Base-by-base conservation (phyloP, 2,329 filamentous ascomycete species). In the Talaromyces sp. region DNA sequence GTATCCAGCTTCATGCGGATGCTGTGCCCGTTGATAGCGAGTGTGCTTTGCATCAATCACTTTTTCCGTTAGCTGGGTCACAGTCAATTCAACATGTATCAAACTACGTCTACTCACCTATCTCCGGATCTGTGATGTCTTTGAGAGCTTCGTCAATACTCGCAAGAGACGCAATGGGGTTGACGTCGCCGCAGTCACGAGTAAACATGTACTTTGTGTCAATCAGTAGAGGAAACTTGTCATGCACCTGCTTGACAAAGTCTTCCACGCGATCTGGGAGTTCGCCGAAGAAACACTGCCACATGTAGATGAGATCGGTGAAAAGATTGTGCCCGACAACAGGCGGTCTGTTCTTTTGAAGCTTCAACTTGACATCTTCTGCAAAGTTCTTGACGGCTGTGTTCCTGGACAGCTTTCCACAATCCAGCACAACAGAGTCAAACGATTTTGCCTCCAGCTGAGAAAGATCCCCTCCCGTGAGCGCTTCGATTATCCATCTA, bases 181-280 rank as follows among this genome's bases (percentile, higher is more conserved):
- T 83, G 60, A 83, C 68, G 70, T 70, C 82, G 72, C 63, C 80
- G 62, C 79, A 83, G 50, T 82, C 79, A 65, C 83, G 78, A 0
- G 84, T 86, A 4, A 83, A 83, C 66, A 88, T 76, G 65, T 85
- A 87, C 66, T 88, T 88, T 0, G 85, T 87, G 64, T 88, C 85
- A 19, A 87, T 75, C 17, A 88, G 75, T 4, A 78, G 66, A 0
- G 85, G 85, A 64, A 86, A 87, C 3, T 83, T 66, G 11, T 76
- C 69, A 61, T 85, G 81, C 1, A 85, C 74, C 32, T 72, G 71
- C 5, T 70, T 63, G 60, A 79, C 74, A 65, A 87, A 87, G 27
- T 81, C 81, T 52, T 81, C 78, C 0, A 87, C 73, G 1, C 74
- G 80, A 27, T 82, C 78, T 1, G 85, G 85, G 19, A 88, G 72